Evolutionary conservation across 345 rosid species (phyloP), one percentile per base, ranked within the genome.

Genomic region (Euclidium syriacum): DNA sequence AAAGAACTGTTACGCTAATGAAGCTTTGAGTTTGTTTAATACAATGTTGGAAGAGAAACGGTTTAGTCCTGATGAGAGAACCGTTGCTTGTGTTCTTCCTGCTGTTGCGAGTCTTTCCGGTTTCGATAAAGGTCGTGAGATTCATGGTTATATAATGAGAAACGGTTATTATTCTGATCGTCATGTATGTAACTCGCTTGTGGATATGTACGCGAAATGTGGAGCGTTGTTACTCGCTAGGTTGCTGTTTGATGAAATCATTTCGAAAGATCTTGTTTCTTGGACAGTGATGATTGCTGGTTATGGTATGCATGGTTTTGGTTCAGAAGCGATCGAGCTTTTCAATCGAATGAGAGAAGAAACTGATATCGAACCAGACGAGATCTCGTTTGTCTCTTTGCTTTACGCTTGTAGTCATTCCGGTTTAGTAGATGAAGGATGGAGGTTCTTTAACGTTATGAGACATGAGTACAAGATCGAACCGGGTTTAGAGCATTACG

Each of bases 221-320:
- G 95, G 95, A 41, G 78, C 74, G 2, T 59, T 85, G 58, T 64
- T 68, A 29, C 83, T 81, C 24, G 84, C 87, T 2, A 73, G 65
- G 25, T 29, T 70, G 40, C 82, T 87, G 55, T 87, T 85, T 58
- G 85, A 81, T 39, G 69, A 50, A 40, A 78, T 83, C 71, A 71
- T 67, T 70, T 36, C 68, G 3, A 87, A 85, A 75, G 91, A 87
- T 85, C 68, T 84, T 41, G 71, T 85, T 33, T 78, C 87, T 4
- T 85, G 89, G 95, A 87, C 95, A 5, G 80, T 83, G 69, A 84
- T 87, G 87, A 83, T 83, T 29, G 81, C 91, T 70, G 95, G 91
- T 34, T 87, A 87, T 71, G 95, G 88, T 15, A 84, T 87, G 90
- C 88, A 87, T 52, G 91, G 95, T 22, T 76, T 75, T 61, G 95